Evolutionary conservation across 2,329 filamentous ascomycete genomes (phyloP), one percentile per base, ranked within the genome.

Genomic region (Dothideomycetidae sp.): DNA sequence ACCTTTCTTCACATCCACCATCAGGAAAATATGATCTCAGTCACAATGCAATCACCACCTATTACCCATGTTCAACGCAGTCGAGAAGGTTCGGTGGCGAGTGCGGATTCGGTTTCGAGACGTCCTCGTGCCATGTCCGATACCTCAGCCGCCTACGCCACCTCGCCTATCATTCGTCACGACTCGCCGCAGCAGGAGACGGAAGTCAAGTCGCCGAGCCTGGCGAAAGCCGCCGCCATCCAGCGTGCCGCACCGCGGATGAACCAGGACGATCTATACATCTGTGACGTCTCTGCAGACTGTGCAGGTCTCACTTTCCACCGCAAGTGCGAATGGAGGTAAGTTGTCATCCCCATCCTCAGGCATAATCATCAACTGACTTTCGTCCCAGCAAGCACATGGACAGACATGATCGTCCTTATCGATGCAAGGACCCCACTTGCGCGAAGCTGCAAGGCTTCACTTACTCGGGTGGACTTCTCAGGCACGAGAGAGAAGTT

Each of bases 351-450:
- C 17, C 39, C 19, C 15, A 26, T 11, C 19, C 11, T 30, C 12
- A 21, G 32, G 18, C 28, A 12, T 26, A 17, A 32, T 31, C 28
- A 17, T 36, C 39, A 45, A 37, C 47, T 52, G 40, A 53, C 45
- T 32, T 37, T 31, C 39, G 42, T 23, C 36, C 43, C 46, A 93
- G 84, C 55, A 94, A 96, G 63, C 88, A 96, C 56, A 94, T 94
- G 86, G 88, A 96, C 62, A 93, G 93, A 57, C 88, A 96, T 56
- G 85, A 93, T 49, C 72, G 88, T 10, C 88, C 88, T 1, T 96
- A 94, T 55, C 81, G 85, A 51, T 96, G 88, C 58, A 68, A 66
- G 14, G 76, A 79, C 30, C 69, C 73, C n/a, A 81, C 80, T 26
- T 94, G 88, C 58, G 83, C 88, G 51, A 93, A 93, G 51, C 71